A percentile compares a stretch with the other conserved stretches of the same genome.
Conservation (phyloP, 371 early-diverging fungal species). For the Syncephalastrum sp. region DNA sequence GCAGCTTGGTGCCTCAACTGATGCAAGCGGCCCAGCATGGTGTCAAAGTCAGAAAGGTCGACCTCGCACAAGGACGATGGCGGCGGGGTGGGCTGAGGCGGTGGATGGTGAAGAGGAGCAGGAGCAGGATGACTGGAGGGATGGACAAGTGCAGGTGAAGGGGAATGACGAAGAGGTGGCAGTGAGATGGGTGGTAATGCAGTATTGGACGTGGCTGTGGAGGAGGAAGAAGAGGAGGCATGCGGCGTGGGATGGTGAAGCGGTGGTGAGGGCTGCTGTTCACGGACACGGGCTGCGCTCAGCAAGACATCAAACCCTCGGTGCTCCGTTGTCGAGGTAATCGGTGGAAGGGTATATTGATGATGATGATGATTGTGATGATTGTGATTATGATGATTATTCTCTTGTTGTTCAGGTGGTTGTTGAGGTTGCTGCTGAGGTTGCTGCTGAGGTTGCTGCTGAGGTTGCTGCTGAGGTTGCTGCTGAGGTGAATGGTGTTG, state of each 20-base stretch:
- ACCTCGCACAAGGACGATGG: neutral
- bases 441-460: no score
- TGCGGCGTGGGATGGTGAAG: neutral
- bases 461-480: no score
- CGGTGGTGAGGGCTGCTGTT: no score
- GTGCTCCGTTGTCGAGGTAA: no score
- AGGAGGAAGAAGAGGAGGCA: neutral
- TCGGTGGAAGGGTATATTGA: no score
- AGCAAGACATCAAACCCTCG: no score
- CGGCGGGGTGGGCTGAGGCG: constrained; percentile 3
- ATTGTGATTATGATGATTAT: no score
- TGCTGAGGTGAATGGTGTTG: neutral
- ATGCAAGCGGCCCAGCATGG: constrained; percentile 10
- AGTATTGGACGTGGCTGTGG: constrained; percentile 4
- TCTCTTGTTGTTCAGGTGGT: no score
- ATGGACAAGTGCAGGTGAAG: no score
- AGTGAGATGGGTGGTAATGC: constrained; percentile 18
- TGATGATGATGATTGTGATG: no score
- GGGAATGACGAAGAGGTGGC: constrained; percentile 6
- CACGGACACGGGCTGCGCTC: no score
- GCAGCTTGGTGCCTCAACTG: constrained; percentile 11
- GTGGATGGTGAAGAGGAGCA: neutral
- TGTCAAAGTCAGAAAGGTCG: constrained; percentile 17
- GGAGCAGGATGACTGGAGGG: neutral
- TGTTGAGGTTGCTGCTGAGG: no score